A percentile compares a stretch with the other conserved stretches of the same genome.
Conservation (phyloP, 345 rosid genomes). For the Boechera retrofracta region DNA sequence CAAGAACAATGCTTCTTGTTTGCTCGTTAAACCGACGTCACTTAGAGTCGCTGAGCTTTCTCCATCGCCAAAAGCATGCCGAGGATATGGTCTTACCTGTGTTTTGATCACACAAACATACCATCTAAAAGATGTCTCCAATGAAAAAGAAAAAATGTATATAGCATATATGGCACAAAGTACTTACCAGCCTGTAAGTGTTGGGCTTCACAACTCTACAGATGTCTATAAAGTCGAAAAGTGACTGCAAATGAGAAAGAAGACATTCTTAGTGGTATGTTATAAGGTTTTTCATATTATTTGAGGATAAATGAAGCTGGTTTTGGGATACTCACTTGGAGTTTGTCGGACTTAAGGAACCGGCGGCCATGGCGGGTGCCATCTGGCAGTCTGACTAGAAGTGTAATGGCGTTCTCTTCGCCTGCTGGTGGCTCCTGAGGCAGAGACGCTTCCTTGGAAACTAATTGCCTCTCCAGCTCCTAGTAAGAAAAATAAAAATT, state of each 20-base stretch:
- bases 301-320: not conserved
- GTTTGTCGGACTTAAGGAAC: constrained; percentile 18
- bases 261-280: constrained; percentile 1
- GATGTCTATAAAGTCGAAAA: constrained; percentile 80
- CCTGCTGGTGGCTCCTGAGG: constrained; percentile 26
- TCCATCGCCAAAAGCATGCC: constrained; percentile 73
- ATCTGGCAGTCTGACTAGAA: constrained; percentile 9
- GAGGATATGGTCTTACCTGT: constrained; percentile 87
- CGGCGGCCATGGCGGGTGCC: constrained; percentile 26
- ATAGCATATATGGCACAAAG: not conserved
- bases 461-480: constrained; percentile 8
- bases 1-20: constrained; percentile 83
- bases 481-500: not conserved
- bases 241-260: constrained; percentile 42
- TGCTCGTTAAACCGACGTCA: constrained; percentile 83
- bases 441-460: constrained; percentile 24
- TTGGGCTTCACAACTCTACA: constrained; percentile 76
- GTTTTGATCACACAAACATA: constrained; percentile 1
- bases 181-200: constrained; percentile 71
- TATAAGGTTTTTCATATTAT: not conserved
- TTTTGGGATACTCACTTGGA: constrained; percentile 5
- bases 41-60: constrained; percentile 60
- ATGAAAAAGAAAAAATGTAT: not conserved
- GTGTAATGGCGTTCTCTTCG: not conserved
- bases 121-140: not conserved